Conservation (phyloP, 2,329 filamentous ascomycete genomes). For the Drechslerella stenobrocha region DNA sequence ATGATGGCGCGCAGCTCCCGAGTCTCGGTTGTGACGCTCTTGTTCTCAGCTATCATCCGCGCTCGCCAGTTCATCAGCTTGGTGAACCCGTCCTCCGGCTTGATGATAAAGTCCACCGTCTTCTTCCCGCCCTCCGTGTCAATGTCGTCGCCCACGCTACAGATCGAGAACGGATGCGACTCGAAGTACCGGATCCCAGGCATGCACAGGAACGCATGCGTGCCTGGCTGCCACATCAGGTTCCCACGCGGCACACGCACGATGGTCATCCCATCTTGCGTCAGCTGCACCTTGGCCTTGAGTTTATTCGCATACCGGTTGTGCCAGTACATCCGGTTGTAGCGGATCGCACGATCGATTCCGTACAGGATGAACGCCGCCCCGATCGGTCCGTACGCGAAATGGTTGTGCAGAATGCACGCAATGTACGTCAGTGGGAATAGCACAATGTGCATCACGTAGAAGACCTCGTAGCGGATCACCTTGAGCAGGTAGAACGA, state of each 20-base stretch:
- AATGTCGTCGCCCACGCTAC: slow-evolving; percentile 46
- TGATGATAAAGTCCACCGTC: slow-evolving; percentile 47
- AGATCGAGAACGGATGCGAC: slow-evolving; percentile 40
- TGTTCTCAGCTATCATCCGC: slow-evolving; percentile 20
- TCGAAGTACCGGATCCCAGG: slow-evolving; percentile 45
- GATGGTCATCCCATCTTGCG: slow-evolving; percentile 45
- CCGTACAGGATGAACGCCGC: slow-evolving; percentile 34
- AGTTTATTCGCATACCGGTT: slow-evolving; percentile 43
- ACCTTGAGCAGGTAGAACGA: slow-evolving; percentile 47
- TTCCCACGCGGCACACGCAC: slow-evolving; percentile 44
- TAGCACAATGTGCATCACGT: slow-evolving; percentile 37
- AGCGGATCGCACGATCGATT: slow-evolving; percentile 33
- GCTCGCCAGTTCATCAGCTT: slow-evolving; percentile 41
- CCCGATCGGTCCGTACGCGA: slow-evolving; percentile 41
- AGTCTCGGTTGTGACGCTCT: slow-evolving; percentile 5
- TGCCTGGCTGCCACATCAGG: slow-evolving; percentile 43
- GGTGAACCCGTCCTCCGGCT: slow-evolving; percentile 46
- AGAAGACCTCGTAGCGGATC: slow-evolving; percentile 47
- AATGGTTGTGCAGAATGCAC: slow-evolving; percentile 43
- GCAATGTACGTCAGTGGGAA: slow-evolving; percentile 45
- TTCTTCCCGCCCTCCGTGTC: slow-evolving; percentile 48
- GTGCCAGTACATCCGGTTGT: slow-evolving; percentile 47
- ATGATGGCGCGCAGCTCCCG: slow-evolving; percentile 41
- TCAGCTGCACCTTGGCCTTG: slow-evolving; percentile 42
- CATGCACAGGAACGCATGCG: slow-evolving; percentile 44